Conservation (phyloP, 2,329 filamentous ascomycete genomes). For the Geosmithia morbida region DNA sequence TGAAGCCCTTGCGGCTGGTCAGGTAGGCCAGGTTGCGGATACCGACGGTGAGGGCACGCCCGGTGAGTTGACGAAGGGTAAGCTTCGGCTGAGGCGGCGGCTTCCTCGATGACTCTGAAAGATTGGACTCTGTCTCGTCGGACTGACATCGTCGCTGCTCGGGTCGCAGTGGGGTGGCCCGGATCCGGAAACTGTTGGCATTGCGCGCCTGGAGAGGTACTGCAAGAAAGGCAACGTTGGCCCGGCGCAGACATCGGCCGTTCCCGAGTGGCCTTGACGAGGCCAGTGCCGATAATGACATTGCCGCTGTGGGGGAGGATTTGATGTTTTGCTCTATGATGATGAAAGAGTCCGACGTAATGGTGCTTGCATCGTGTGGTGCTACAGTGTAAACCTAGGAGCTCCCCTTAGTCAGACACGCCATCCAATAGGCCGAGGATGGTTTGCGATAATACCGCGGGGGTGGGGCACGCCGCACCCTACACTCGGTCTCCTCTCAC, state of each 20-base stretch:
- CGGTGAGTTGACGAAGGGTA: slow-evolving; percentile 14
- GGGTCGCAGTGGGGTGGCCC: slow-evolving; percentile 11
- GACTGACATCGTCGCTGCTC: slow-evolving; percentile 14
- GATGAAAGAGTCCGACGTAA: not conserved
- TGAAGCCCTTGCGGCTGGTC: slow-evolving; percentile 19
- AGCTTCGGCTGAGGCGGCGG: slow-evolving; percentile 8
- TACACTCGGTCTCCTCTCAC: too few relatives aligned
- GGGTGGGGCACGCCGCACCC: too few relatives aligned
- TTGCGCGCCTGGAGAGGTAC: slow-evolving; percentile 15
- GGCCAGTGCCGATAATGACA: slow-evolving; percentile 18
- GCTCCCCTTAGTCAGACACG: too few relatives aligned
- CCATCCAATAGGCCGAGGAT: too few relatives aligned
- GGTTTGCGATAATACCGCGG: too few relatives aligned
- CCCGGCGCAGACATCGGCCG: slow-evolving; percentile 13
- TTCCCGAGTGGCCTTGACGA: slow-evolving; percentile 16
- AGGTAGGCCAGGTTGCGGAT: slow-evolving; percentile 18
- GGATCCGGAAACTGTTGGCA: slow-evolving; percentile 11
- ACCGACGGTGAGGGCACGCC: slow-evolving; percentile 15
- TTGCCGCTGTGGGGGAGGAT: slow-evolving; percentile 5
- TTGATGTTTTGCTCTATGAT: not conserved
- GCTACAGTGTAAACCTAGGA: too few relatives aligned
- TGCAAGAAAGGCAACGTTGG: slow-evolving; percentile 11
- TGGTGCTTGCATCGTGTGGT: too few relatives aligned
- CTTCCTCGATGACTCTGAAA: slow-evolving; percentile 5
- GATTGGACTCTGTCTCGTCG: slow-evolving; percentile 6